Percentiles rank a stretch among this genome's conserved stretches.
Conservation (phyloP, 768 basidiomycete species). For the Goffeauzyma gilvescens region DNA sequence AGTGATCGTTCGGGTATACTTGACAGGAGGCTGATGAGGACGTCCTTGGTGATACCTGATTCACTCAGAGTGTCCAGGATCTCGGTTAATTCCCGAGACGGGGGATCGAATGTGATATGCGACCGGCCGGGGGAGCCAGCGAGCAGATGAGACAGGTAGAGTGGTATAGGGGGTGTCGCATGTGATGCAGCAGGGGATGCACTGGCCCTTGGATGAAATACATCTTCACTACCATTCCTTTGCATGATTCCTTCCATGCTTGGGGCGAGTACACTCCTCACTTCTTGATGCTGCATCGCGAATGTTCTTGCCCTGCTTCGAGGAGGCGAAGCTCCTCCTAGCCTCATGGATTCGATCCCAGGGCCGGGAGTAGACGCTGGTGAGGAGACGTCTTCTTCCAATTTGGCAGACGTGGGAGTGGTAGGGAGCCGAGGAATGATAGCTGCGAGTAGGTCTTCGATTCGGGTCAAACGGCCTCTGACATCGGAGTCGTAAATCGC, state of each 20-base stretch:
- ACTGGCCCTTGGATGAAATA: constrained; percentile 8
- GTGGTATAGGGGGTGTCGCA: constrained; percentile 6
- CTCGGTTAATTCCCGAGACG: constrained; percentile 19
- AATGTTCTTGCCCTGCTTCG: no score
- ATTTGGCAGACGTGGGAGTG: neutral
- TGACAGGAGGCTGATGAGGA: constrained; percentile 29
- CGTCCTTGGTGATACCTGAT: constrained; percentile 28
- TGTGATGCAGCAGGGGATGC: neutral
- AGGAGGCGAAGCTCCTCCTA: no score
- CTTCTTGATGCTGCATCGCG: no score
- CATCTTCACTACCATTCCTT: constrained; percentile 7
- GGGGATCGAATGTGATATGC: constrained; percentile 7
- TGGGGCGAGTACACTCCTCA: neutral
- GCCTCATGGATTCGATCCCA: no score
- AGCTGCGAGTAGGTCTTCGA: constrained; percentile 25
- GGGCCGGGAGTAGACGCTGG: no score
- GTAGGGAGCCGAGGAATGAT: constrained; percentile 18
- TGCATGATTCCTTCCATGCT: constrained; percentile 6
- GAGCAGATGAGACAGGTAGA: constrained; percentile 3
- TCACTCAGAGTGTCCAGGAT: constrained; percentile 30
- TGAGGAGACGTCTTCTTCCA: neutral
- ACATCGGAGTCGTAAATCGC: constrained; percentile 27
- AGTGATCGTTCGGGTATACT: constrained; percentile 29
- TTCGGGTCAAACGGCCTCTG: constrained; percentile 25
- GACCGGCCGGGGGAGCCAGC: neutral